phyloP scores from a whole-genome alignment of 2,329 filamentous ascomycete species.

The Drechslera avenae region DNA sequence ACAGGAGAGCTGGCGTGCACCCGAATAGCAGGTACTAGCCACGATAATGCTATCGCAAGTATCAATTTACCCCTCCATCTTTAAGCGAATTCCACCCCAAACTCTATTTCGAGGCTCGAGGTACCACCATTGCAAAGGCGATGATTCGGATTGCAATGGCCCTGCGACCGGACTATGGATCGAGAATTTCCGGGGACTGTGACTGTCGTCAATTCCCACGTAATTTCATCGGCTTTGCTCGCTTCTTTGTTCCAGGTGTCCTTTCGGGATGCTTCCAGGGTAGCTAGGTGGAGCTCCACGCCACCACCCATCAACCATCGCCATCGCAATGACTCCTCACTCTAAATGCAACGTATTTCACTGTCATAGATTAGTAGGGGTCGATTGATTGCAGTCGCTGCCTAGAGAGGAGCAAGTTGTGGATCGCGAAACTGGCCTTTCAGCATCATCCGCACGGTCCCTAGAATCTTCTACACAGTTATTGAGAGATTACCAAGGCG shows the following conservation, averaged over 20 bases:
- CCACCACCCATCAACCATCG: slow-evolving; percentile 1
- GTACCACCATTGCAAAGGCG: background rate
- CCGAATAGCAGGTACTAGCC: background rate
- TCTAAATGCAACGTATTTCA: slow-evolving; percentile 11
- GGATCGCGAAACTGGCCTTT: too few relatives aligned
- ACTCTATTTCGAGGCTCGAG: background rate
- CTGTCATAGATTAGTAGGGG: too few relatives aligned
- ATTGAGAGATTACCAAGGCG: too few relatives aligned
- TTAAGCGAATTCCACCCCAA: slow-evolving; percentile 8
- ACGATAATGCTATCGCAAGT: slow-evolving; percentile 4
- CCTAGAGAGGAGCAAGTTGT: too few relatives aligned
- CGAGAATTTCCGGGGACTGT: background rate
- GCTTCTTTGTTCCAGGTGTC: slow-evolving; percentile 12
- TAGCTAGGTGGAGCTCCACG: slow-evolving; percentile 7
- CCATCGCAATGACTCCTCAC: slow-evolving; percentile 8
- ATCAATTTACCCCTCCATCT: slow-evolving; percentile 11
- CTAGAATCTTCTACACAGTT: too few relatives aligned
- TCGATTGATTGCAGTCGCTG: background rate
- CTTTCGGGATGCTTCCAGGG: slow-evolving; percentile 3
- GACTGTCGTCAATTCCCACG: background rate
- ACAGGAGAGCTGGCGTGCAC: background rate
- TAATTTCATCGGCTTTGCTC: background rate
- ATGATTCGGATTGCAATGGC: background rate
- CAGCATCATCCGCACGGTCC: too few relatives aligned
- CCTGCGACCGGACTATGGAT: background rate